Percentiles rank a stretch among this genome's conserved stretches.
Conservation (phyloP, 2,329 filamentous ascomycete species). For the Talaromyces sp. region DNA sequence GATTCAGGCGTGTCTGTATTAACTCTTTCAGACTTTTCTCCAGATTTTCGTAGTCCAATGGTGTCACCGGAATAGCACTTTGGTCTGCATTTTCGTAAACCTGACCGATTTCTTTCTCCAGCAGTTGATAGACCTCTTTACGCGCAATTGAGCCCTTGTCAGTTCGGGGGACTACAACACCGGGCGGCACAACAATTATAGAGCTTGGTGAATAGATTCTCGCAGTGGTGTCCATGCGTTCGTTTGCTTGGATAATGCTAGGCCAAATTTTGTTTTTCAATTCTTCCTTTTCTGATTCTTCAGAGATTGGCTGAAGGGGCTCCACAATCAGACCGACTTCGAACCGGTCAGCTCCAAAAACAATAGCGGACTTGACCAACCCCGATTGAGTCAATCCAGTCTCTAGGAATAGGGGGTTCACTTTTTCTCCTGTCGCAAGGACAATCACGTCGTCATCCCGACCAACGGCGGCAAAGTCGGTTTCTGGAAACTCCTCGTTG, state of each 20-base stretch:
- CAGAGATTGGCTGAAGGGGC: neutral
- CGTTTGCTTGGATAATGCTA: neutral
- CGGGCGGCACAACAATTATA: neutral
- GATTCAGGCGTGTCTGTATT: neutral
- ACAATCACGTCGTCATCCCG: constrained; percentile 5
- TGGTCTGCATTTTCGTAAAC: neutral
- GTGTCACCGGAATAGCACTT: neutral
- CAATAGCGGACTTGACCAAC: constrained; percentile 2
- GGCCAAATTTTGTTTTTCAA: constrained; percentile 3
- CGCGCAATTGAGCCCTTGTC: constrained; percentile 2
- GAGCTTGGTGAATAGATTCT: constrained; percentile 3
- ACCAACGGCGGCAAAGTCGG: constrained; percentile 3
- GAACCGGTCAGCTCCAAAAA: constrained; percentile 2
- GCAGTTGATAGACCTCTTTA: constrained; percentile 3
- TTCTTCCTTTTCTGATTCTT: neutral
- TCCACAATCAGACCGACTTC: constrained; percentile 4
- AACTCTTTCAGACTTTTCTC: neutral
- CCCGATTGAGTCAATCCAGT: neutral
- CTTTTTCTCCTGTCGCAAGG: constrained; percentile 3
- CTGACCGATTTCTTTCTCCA: constrained; percentile 2
- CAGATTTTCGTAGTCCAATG: neutral
- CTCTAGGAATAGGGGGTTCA: neutral
- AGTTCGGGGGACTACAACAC: neutral
- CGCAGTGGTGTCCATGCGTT: constrained; percentile 2
- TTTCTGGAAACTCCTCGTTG: neutral